These are phyloP conservation scores for Colletotrichum sp. DNA, from an alignment of 2,329 filamentous ascomycete species.

Conservation along the genomic window DNA sequence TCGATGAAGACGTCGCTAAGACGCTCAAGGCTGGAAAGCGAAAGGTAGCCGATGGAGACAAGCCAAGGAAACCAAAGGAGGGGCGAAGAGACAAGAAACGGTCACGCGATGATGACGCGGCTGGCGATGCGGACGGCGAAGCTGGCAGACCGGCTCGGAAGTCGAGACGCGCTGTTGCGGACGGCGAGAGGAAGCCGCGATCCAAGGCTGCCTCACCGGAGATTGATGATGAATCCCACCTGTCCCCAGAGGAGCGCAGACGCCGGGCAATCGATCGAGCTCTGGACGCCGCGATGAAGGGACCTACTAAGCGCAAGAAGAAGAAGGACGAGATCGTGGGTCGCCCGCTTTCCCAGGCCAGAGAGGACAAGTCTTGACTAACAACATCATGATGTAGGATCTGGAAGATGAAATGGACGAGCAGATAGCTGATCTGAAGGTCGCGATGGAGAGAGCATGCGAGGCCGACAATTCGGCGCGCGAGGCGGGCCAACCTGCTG, in stretches of 20 bases:
- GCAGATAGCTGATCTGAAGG: slow-evolving; percentile 85
- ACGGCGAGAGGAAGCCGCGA: slow-evolving; percentile 54
- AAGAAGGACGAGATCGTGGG: slow-evolving; percentile 89
- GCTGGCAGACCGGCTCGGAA: slow-evolving; percentile 49
- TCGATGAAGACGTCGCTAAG: slow-evolving; percentile 69
- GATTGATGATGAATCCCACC: slow-evolving; percentile 75
- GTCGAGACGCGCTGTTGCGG: slow-evolving; percentile 45
- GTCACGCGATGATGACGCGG: slow-evolving; percentile 55
- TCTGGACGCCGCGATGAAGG: slow-evolving; percentile 89
- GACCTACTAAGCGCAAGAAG: slow-evolving; percentile 73
- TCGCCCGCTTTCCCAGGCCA: slow-evolving; percentile 21
- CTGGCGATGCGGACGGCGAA: slow-evolving; percentile 46
- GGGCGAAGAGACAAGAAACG: slow-evolving; percentile 74
- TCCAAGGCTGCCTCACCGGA: slow-evolving; percentile 52
- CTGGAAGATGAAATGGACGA: slow-evolving; percentile 90
- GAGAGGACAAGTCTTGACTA: slow-evolving; percentile 19
- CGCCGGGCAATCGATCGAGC: slow-evolving; percentile 84
- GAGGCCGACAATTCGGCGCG: slow-evolving; percentile 85
- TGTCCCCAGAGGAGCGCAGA: slow-evolving; percentile 85
- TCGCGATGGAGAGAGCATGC: slow-evolving; percentile 89
- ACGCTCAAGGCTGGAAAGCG: slow-evolving; percentile 70
- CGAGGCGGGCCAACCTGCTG: slow-evolving; percentile 78
- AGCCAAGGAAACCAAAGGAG: slow-evolving; percentile 76
- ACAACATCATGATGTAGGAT: slow-evolving; percentile 61
- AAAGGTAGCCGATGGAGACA: slow-evolving; percentile 68